These are phyloP conservation scores for Bjerkandera adusta DNA, from an alignment of 1,284 basidiomycete genomes.

Conservation along the genomic window DNA sequence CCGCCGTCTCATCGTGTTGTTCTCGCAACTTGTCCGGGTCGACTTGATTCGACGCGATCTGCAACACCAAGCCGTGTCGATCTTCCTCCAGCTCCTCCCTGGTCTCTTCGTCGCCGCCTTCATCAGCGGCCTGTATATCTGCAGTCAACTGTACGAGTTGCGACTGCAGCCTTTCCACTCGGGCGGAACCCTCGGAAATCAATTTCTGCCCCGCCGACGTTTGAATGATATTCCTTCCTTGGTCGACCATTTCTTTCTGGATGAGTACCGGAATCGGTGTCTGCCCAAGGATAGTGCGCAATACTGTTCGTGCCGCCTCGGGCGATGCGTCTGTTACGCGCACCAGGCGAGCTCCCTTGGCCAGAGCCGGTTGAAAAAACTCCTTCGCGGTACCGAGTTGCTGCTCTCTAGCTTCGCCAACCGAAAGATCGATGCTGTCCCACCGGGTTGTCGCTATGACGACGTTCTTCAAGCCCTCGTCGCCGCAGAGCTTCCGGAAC, in stretches of 20 bases:
- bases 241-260: slow-evolving; percentile 16
- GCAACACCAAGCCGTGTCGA: too few relatives aligned
- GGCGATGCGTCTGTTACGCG: slow-evolving; percentile 14
- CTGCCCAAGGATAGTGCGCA: slow-evolving; percentile 13
- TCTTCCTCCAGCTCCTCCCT: too few relatives aligned
- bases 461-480: slow-evolving; percentile 42
- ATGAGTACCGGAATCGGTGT: slow-evolving; percentile 11
- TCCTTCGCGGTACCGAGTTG: slow-evolving; percentile 5
- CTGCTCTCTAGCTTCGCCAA: slow-evolving; percentile 7
- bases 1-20: too few relatives aligned
- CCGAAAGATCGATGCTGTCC: slow-evolving; percentile 22
- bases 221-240: slow-evolving; percentile 12
- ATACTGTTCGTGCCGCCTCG: slow-evolving; percentile 10
- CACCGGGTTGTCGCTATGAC: slow-evolving; percentile 52
- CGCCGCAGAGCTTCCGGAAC: slow-evolving; percentile 49
- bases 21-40: too few relatives aligned
- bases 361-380: slow-evolving; percentile 14
- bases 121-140: too few relatives aligned
- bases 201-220: too few relatives aligned
- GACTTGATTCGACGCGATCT: too few relatives aligned
- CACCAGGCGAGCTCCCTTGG: slow-evolving; percentile 11
- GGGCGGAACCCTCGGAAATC: too few relatives aligned
- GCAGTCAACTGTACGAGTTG: too few relatives aligned
- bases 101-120: too few relatives aligned
- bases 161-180: too few relatives aligned